phyloP scores from a whole-genome alignment of 768 basidiomycete genomes.

The Naganishia vaughanmartiniae region DNA sequence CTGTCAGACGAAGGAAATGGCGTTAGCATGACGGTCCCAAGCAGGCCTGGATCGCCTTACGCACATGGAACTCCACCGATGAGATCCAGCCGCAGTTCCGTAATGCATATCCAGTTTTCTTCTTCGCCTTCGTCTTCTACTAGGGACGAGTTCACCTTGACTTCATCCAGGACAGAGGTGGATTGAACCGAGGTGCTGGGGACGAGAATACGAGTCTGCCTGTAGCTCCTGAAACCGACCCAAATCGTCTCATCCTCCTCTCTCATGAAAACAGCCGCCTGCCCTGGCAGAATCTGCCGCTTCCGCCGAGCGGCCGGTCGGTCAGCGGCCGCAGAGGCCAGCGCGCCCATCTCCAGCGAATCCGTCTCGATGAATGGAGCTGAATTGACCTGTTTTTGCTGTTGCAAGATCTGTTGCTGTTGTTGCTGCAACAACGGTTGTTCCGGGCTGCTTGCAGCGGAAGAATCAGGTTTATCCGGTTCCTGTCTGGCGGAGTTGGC shows the following conservation, averaged over 20 bases:
- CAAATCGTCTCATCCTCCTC: slow-evolving; percentile 26
- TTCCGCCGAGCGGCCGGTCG: background rate
- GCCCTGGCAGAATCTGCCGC: slow-evolving; percentile 21
- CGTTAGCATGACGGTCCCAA: background rate
- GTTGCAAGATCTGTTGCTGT: slow-evolving; percentile 19
- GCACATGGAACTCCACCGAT: slow-evolving; percentile 8
- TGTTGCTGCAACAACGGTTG: slow-evolving; percentile 18
- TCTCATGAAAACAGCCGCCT: slow-evolving; percentile 22
- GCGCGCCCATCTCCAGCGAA: background rate
- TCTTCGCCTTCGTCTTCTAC: slow-evolving; percentile 13
- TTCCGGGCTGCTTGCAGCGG: slow-evolving; percentile 20
- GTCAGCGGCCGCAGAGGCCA: background rate
- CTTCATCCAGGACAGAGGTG: background rate
- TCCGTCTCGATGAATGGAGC: background rate
- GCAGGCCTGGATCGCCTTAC: background rate
- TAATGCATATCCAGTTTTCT: slow-evolving; percentile 25
- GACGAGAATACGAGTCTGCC: slow-evolving; percentile 3
- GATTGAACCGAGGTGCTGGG: background rate
- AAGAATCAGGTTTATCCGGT: slow-evolving; percentile 19
- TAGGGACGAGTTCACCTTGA: background rate
- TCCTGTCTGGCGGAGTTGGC: background rate
- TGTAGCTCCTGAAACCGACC: slow-evolving; percentile 22
- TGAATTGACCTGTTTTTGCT: slow-evolving; percentile 8
- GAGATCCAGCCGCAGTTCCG: slow-evolving; percentile 16
- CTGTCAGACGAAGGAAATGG: background rate